Base-by-base conservation (phyloP, 2,329 filamentous ascomycete genomes). In the Colletotrichum lini region DNA sequence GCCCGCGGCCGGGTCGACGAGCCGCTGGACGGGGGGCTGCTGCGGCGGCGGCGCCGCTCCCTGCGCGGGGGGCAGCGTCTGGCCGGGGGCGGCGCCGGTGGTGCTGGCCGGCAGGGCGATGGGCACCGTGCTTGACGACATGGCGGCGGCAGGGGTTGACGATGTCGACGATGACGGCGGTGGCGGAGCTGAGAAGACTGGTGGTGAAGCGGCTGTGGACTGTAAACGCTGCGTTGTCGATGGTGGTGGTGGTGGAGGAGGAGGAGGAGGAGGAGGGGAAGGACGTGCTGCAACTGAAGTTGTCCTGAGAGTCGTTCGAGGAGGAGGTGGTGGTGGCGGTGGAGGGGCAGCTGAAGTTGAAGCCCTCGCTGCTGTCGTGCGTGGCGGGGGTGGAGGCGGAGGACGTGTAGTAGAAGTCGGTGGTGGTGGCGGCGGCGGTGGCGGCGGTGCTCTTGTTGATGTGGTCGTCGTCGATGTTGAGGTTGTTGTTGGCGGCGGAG, bases 1-100 rank as follows among this genome's bases (percentile, higher is more conserved):
- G 1, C 68, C 72, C 8, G 53, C 13, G 9, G 72, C 65, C 3
- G 72, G 72, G 15, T 73, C 72, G 2, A 59, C 5, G n/a, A 68
- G 44, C 15, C 47, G 21, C 8, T 63, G 52, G 2, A 42, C 58
- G 2, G 68, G 58, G n/a, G 67, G 67, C n/a, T 56, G 47, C 2
- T 47, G 47, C 10, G 40, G 44, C 10, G 40, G 44, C 26, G 26
- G 26, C 12, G 23, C 47, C 2, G 54, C 44, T 58, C 40, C 65
- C 16, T 63, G 65, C 0, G 50, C 38, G 1, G 68, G 68, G 4
- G 45, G 68, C 10, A 52, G 68, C 16, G 65, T 38, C 58, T 7
- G 30, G 30, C 30, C 30, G 30, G 30, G 30, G 30, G 30, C 58
- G 4, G 13, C 16, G 3, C 26, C 50, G 21, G 62, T 71, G n/a